Percentiles rank a stretch among this genome's conserved stretches.
Conservation (phyloP, 2,329 filamentous ascomycete species). For the Sporothrix humicola region DNA sequence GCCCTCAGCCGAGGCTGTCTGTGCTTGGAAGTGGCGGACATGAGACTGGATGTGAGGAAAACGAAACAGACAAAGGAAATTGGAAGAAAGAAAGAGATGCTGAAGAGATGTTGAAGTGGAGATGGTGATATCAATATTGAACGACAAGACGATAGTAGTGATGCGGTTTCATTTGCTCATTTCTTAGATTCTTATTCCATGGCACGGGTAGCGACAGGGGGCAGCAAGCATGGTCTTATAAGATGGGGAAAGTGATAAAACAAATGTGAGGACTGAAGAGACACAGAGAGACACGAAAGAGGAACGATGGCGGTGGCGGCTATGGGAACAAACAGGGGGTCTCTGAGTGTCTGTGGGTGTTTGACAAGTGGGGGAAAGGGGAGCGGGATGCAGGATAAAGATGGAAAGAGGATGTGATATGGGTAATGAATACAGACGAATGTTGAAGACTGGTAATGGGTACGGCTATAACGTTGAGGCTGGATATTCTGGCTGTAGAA, state of each 20-base stretch:
- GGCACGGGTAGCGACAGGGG: conserved; percentile 10
- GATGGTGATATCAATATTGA: not conserved
- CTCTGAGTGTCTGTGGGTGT: not conserved
- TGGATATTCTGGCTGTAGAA: not conserved
- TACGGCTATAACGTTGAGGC: not conserved
- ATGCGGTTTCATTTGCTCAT: not conserved
- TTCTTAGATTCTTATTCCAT: not conserved
- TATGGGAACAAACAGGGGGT: not conserved
- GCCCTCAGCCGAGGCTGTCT: conserved; percentile 43
- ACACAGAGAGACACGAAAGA: not conserved
- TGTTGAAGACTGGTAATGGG: conserved; percentile 8
- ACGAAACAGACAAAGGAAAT: not conserved
- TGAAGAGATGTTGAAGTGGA: not conserved
- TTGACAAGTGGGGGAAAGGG: not conserved
- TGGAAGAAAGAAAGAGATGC: not conserved
- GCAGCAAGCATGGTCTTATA: conserved; percentile 25
- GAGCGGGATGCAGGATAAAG: conserved; percentile 9
- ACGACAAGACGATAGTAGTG: not conserved
- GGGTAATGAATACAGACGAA: not conserved
- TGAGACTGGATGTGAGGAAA: conserved; percentile 35
- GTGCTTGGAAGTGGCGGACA: conserved; percentile 39
- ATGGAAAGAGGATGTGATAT: not conserved
- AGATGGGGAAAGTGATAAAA: not conserved
- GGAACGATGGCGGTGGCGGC: too few relatives aligned
- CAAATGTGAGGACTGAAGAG: not conserved